These are phyloP conservation scores for Lecanicillium sp. DNA, from an alignment of 2,329 filamentous ascomycete species.

Conservation along the genomic window DNA sequence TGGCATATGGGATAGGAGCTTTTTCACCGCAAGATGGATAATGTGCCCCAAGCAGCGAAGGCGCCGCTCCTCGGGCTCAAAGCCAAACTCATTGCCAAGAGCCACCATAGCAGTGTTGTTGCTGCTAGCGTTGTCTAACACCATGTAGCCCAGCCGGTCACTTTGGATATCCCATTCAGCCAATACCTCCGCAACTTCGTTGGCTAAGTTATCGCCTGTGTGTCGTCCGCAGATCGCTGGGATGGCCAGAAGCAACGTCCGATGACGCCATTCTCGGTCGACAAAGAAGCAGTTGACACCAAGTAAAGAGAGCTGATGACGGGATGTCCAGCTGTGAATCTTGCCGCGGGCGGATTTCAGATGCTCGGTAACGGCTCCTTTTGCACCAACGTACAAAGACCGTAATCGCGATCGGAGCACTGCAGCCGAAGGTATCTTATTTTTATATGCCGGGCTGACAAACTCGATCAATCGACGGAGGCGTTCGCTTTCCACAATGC, in stretches of 20 bases:
- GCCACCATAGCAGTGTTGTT: constrained; percentile 11
- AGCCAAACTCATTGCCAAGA: constrained; percentile 9
- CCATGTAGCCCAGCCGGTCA: constrained; percentile 7
- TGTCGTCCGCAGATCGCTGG: constrained; percentile 8
- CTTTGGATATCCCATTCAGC: constrained; percentile 6
- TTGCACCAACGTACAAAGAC: no score
- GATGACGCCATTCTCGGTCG: neutral
- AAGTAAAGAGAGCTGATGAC: neutral
- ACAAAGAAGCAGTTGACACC: neutral
- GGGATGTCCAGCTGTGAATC: constrained; percentile 2
- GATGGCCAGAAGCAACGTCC: neutral
- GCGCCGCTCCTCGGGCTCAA: constrained; percentile 3
- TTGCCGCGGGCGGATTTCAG: neutral
- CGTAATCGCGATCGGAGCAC: no score
- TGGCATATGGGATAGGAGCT: no score
- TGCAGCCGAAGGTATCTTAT: no score
- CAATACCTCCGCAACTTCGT: constrained; percentile 6
- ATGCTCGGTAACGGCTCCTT: no score
- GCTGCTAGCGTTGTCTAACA: constrained; percentile 11
- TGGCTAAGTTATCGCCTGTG: constrained; percentile 7
- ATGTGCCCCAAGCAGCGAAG: constrained; percentile 6
- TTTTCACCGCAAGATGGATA: constrained; percentile 7
- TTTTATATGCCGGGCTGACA: no score
- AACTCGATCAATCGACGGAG: no score
- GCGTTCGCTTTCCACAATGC: no score